Evolutionary conservation across 176 grass and related monocot species (phyloP).

Genomic region (Oryza meyeriana): DNA sequence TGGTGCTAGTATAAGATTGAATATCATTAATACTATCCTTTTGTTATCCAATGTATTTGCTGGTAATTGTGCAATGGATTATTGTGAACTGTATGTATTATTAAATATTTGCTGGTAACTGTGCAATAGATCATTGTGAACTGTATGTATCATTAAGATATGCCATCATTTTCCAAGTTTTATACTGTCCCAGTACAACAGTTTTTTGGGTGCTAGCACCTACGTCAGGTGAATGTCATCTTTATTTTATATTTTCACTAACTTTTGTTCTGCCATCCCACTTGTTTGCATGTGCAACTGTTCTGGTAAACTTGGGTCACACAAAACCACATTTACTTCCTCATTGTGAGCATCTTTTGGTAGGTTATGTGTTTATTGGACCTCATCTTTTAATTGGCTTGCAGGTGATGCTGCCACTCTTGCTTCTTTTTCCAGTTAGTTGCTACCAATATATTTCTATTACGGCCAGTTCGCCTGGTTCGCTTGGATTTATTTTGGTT

Average conservation of each 20-base stretch:
- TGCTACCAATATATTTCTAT: not conserved
- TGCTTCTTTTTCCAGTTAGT: not conserved
- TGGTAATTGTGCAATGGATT: not conserved
- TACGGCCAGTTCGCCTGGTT: not conserved
- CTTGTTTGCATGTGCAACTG: not conserved
- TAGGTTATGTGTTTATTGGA: not conserved
- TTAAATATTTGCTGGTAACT: no score
- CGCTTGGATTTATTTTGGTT: not conserved
- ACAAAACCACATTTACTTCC: not conserved
- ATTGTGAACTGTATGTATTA: no score
- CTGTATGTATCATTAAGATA: no score
- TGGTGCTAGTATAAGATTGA: no score
- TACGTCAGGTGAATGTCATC: conserved; percentile 57
- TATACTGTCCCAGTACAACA: no score
- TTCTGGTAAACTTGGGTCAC: not conserved
- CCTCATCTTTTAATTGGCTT: not conserved
- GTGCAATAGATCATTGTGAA: no score
- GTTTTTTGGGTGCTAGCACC: conserved; percentile 36
- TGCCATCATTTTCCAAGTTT: no score
- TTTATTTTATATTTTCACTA: not conserved
- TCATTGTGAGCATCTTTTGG: conserved; percentile 1
- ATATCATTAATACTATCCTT: not conserved
- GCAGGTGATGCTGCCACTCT: not conserved
- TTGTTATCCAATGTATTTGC: not conserved
- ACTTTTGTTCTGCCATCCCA: not conserved